Base-by-base conservation (phyloP, 768 basidiomycete genomes). In the Auricularia sp. region DNA sequence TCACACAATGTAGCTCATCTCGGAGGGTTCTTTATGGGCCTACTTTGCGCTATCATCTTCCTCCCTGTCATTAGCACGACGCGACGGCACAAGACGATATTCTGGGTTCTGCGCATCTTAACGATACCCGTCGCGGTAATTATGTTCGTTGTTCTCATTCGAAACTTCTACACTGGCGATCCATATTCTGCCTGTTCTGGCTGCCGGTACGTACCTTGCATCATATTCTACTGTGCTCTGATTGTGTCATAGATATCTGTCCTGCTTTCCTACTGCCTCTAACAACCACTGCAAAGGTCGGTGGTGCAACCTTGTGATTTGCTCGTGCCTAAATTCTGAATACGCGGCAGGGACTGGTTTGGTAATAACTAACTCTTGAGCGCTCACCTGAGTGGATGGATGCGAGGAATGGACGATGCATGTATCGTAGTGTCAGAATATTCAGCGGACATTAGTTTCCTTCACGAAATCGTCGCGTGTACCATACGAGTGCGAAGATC, bases 141-240 rank as follows among this genome's bases (percentile, higher is more conserved):
- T 34, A 80, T 96, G 23, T 98, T 87, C 68, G 87, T 95, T 42
- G 80, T 95, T 14, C 80, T 98, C 58, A 81, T 81, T 42, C 79
- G 86, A 66, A 98, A 98, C 74, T 98, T 98, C 73, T 97, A 95
- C 72, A 93, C 85, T 1, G 84, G 84, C 54, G 82, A 97, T 73
- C 91, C 94, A 36, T 89, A 90, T 71, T 87, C 87, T 91, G 92
- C 91, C 35, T 93, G 91, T 72, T 79, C 86, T 62, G 89, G 93
- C 68, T 97, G 94, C 73, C 84, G 91, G 61, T 97, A 14, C 39
- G 39, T 42, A 42, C 39, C 39, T 42, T 42, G 7, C 39, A 14
- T 42, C 8, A 14, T 14, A 42, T 14, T 14, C 12, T 7, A 14
- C 39, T 42, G 39, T 7, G 8, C 39, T 7, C 39, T 42, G 39